Conservation (phyloP, 2,329 filamentous ascomycete species). For the Phyllachora maydis region DNA sequence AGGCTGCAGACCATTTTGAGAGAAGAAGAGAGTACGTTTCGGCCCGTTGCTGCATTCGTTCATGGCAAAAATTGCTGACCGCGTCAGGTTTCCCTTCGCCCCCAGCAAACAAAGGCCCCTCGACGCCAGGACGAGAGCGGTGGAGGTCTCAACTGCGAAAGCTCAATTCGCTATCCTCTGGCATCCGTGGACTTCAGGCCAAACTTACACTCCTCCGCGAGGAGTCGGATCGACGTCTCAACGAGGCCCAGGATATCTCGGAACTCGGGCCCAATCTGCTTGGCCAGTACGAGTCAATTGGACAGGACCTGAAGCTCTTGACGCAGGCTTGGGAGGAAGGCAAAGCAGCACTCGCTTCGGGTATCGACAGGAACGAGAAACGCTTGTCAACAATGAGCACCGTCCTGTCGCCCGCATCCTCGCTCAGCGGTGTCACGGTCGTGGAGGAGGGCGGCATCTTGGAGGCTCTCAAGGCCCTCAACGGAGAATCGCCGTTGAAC, state of each 20-base stretch:
- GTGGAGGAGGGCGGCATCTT: conserved; percentile 28
- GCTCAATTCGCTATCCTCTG: conserved; percentile 71
- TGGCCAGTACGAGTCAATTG: conserved; percentile 87
- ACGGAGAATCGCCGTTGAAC: conserved; percentile 39
- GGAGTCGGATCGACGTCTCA: conserved; percentile 62
- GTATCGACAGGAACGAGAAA: conserved; percentile 64
- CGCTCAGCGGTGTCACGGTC: conserved; percentile 47
- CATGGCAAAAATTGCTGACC: conserved; percentile 4
- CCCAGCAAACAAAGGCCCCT: conserved; percentile 33
- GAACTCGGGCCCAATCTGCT: conserved; percentile 65
- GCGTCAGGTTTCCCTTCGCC: conserved; percentile 28
- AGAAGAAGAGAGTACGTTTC: conserved; percentile 55
- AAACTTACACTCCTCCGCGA: conserved; percentile 86
- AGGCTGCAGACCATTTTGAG: conserved; percentile 48
- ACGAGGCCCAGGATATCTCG: conserved; percentile 49
- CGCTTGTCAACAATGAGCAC: conserved; percentile 41
- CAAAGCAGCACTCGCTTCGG: conserved; percentile 60
- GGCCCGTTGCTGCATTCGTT: conserved; percentile 1
- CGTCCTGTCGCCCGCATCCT: conserved; percentile 34
- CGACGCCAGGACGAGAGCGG: conserved; percentile 60
- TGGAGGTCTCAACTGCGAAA: conserved; percentile 76
- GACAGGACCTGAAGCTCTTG: conserved; percentile 61
- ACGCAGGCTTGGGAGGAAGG: conserved; percentile 77
- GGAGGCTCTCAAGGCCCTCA: conserved; percentile 57
- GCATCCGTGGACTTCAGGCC: conserved; percentile 78